A percentile compares a stretch with the other conserved stretches of the same genome.
These are phyloP conservation scores for Penicillium crystallinum DNA, from an alignment of 495 filamentous ascomycete genomes.

Conservation along the genomic window DNA sequence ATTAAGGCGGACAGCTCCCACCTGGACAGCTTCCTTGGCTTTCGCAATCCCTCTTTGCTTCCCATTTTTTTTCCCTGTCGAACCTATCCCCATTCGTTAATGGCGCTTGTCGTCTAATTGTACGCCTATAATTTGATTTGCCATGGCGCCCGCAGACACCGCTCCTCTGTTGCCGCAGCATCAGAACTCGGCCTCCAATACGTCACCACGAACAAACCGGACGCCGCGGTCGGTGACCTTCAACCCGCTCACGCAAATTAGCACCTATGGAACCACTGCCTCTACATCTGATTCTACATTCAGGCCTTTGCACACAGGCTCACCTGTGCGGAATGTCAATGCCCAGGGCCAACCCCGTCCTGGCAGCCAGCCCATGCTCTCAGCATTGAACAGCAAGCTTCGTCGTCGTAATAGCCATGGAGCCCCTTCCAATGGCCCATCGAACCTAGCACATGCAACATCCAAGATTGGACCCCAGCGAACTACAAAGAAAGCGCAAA, in stretches of 20 bases:
- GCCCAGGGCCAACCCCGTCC: conserved; percentile 26
- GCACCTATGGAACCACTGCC: conserved; percentile 46
- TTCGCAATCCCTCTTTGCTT: background rate
- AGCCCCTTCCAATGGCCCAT: conserved; percentile 46
- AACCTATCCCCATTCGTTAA: conserved; percentile 12
- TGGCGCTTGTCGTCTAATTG: conserved; percentile 14
- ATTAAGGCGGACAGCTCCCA: conserved; percentile 6
- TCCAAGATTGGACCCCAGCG: conserved; percentile 91
- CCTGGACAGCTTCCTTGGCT: background rate
- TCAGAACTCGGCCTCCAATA: conserved; percentile 26
- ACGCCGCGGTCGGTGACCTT: conserved; percentile 62
- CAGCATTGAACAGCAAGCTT: conserved; percentile 80
- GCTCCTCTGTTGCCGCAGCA: conserved; percentile 45
- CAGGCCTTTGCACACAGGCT: conserved; percentile 35
- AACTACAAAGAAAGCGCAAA: conserved; percentile 92
- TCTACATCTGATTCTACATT: conserved; percentile 38
- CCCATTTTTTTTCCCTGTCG: conserved; percentile 6
- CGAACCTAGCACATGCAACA: conserved; percentile 38
- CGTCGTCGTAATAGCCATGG: conserved; percentile 79
- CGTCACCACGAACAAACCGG: conserved; percentile 39
- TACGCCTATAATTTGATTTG: conserved; percentile 4
- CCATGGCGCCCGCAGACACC: conserved; percentile 43
- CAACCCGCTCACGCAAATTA: conserved; percentile 60
- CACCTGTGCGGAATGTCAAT: conserved; percentile 33
- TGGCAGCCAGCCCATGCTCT: conserved; percentile 63